phyloP scores from a whole-genome alignment of 1,139 yeast genomes.

The Tardiomyces blankii region DNA sequence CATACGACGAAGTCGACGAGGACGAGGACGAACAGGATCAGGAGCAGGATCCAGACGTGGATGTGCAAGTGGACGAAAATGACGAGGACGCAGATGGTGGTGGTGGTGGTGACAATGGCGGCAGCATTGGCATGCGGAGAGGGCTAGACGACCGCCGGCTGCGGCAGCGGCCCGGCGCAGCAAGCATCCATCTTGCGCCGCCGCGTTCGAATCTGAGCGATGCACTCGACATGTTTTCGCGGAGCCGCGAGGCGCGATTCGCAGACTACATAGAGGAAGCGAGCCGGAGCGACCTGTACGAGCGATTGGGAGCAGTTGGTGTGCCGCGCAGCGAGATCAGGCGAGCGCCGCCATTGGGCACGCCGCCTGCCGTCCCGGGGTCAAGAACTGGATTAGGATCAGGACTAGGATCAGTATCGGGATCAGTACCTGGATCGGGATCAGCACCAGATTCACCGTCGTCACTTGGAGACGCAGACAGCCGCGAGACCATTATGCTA shows the following conservation, averaged over 20 bases:
- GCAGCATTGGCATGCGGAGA: neutral
- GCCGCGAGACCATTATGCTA: neutral
- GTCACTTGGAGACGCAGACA: neutral
- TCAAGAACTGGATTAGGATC: too few species aligned
- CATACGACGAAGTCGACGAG: too few species aligned
- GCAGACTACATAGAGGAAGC: neutral
- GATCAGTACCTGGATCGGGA: too few species aligned
- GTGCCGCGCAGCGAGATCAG: too few species aligned
- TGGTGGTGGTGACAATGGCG: neutral
- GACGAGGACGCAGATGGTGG: slow-evolving; percentile 2
- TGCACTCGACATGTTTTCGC: neutral
- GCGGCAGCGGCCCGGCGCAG: too few species aligned
- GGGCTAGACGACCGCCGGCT: neutral
- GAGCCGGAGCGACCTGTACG: neutral
- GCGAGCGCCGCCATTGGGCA: too few species aligned
- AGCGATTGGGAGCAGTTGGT: neutral
- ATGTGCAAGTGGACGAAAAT: slow-evolving; percentile 1
- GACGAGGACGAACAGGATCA: too few species aligned
- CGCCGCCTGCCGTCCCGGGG: too few species aligned
- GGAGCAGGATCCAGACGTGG: neutral
- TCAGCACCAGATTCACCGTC: neutral
- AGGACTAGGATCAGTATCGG: too few species aligned
- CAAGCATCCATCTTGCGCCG: too few species aligned
- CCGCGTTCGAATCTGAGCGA: neutral
- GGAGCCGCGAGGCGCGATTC: neutral